phyloP scores from a whole-genome alignment of 805 yeast genomes.

The Yamadazyma laniorum region DNA sequence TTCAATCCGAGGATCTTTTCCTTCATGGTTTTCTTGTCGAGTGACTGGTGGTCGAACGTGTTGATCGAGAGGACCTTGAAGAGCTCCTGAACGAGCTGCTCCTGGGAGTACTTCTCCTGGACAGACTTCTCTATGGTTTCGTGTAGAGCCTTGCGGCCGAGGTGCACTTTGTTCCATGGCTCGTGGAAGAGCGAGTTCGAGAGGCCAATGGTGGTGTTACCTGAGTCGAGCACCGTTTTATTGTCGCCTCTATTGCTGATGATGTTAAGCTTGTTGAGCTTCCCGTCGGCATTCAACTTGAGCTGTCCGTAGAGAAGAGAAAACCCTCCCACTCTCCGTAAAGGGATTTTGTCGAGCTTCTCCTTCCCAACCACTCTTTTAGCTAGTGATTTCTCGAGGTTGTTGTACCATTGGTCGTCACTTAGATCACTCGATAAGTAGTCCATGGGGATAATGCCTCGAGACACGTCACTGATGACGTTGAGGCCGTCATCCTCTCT shows the following conservation, averaged over 20 bases:
- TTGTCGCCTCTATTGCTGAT: slow-evolving; percentile 51
- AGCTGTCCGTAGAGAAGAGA: slow-evolving; percentile 57
- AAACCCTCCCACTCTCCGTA: slow-evolving; percentile 57
- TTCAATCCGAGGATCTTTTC: slow-evolving; percentile 43
- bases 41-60: slow-evolving; percentile 31
- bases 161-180: slow-evolving; percentile 73
- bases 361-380: slow-evolving; percentile 8
- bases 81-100: slow-evolving; percentile 47
- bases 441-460: slow-evolving; percentile 51
- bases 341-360: slow-evolving; percentile 12
- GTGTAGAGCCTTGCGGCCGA: slow-evolving; percentile 42
- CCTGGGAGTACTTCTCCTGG: slow-evolving; percentile 23
- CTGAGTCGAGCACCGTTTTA: slow-evolving; percentile 28
- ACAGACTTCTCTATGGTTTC: slow-evolving; percentile 20
- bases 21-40: slow-evolving; percentile 13
- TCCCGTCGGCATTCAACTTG: slow-evolving; percentile 19
- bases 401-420: slow-evolving; percentile 47
- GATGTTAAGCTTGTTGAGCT: slow-evolving; percentile 38
- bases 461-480: slow-evolving; percentile 38
- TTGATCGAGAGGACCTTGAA: slow-evolving; percentile 52
- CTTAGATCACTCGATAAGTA: slow-evolving; percentile 37
- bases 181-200: slow-evolving; percentile 65
- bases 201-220: slow-evolving; percentile 48
- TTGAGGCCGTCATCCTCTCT: slow-evolving; percentile 44
- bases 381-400: slow-evolving; percentile 19